Conservation (phyloP, 768 basidiomycete species). For the Pleurotus cornucopiae region DNA sequence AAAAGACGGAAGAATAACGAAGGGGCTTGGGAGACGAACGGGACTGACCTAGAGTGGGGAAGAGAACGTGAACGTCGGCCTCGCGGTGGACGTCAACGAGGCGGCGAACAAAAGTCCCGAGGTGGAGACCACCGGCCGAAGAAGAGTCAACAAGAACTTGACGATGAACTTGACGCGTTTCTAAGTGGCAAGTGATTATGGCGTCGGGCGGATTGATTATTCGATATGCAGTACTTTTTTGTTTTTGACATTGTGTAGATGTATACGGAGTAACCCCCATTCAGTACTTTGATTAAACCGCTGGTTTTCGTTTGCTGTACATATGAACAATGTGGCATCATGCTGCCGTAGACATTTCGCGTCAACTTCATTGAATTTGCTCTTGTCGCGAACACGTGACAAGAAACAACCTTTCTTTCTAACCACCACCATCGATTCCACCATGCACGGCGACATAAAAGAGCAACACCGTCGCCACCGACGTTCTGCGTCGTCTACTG, state of each 20-base stretch:
- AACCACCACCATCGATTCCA: not conserved
- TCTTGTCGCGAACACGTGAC: too few species aligned
- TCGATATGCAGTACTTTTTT: too few species aligned
- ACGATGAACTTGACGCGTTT: constrained; percentile 81
- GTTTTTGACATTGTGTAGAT: too few species aligned
- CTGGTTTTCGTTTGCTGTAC: too few species aligned
- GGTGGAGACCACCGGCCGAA: constrained; percentile 30
- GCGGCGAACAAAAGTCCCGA: constrained; percentile 21
- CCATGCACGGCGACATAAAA: not conserved
- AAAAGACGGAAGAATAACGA: constrained; percentile 16
- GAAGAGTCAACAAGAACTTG: constrained; percentile 73
- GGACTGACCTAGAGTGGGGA: constrained; percentile 3
- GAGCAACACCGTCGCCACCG: not conserved
- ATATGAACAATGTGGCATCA: too few species aligned
- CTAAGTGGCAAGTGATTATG: constrained; percentile 30
- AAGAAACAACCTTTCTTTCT: not conserved
- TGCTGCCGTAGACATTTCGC: too few species aligned
- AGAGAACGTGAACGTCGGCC: constrained; percentile 16
- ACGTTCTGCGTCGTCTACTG: not conserved
- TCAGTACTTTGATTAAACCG: too few species aligned
- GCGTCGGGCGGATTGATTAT: too few species aligned
- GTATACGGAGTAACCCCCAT: too few species aligned
- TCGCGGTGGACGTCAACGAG: constrained; percentile 19
- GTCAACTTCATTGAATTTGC: too few species aligned
- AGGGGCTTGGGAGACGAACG: constrained; percentile 15